phyloP scores from a whole-genome alignment of 768 basidiomycete genomes.

The Mycena capillaripes region DNA sequence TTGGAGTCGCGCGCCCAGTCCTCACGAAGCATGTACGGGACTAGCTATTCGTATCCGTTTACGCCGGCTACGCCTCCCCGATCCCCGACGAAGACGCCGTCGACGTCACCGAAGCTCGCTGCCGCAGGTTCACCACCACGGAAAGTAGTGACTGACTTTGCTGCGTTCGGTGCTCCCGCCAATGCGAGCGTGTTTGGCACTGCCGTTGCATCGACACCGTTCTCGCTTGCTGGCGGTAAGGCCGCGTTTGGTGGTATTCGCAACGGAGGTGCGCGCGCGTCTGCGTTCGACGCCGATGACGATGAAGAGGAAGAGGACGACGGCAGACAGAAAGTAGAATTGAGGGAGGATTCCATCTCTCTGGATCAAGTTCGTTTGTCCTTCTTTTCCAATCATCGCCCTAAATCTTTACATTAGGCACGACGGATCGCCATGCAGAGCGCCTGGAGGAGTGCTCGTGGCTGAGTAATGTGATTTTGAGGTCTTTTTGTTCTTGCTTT shows the following conservation, averaged over 20 bases:
- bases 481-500: slow-evolving; percentile 25
- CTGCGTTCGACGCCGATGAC: slow-evolving; percentile 75
- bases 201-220: slow-evolving; percentile 84
- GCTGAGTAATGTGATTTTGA: slow-evolving; percentile 47
- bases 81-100: slow-evolving; percentile 52
- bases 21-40: slow-evolving; percentile 66
- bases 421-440: slow-evolving; percentile 91
- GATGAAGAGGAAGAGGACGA: slow-evolving; percentile 80
- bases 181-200: slow-evolving; percentile 87
- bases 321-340: slow-evolving; percentile 79
- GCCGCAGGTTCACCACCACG: slow-evolving; percentile 78
- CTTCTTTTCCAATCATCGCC: slow-evolving; percentile 20
- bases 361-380: slow-evolving; percentile 83
- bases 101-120: slow-evolving; percentile 39
- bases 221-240: slow-evolving; percentile 83
- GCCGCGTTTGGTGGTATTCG: slow-evolving; percentile 90
- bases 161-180: slow-evolving; percentile 84
- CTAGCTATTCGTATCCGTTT: slow-evolving; percentile 61
- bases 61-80: slow-evolving; percentile 57
- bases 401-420: slow-evolving; percentile 60
- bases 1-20: slow-evolving; percentile 77
- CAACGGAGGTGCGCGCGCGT: slow-evolving; percentile 47
- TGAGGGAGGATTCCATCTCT: slow-evolving; percentile 88
- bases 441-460: slow-evolving; percentile 83
- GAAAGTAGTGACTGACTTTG: slow-evolving; percentile 91